These are phyloP conservation scores for Royoungia palumana DNA, from an alignment of 768 basidiomycete species.

Conservation along the genomic window DNA sequence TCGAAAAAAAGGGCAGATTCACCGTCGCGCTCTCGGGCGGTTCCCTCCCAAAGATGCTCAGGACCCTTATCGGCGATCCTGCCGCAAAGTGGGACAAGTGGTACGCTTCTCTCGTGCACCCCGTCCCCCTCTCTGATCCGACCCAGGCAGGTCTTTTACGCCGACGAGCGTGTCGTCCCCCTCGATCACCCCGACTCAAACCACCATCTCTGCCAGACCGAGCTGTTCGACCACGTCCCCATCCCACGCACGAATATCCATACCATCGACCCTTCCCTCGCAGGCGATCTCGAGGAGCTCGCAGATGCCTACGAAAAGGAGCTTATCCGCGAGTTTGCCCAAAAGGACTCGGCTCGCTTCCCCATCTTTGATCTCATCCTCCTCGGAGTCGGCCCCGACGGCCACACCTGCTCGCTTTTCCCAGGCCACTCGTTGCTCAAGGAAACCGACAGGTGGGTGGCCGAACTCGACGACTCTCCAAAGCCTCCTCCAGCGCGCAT, in stretches of 20 bases:
- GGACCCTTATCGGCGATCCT: conserved; percentile 58
- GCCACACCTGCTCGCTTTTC: conserved; percentile 98
- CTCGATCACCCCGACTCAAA: conserved; percentile 93
- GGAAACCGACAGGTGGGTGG: conserved; percentile 95
- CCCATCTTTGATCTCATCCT: conserved; percentile 97
- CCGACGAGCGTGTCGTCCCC: conserved; percentile 93
- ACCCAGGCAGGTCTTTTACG: conserved; percentile 93
- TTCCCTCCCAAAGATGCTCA: conserved; percentile 80
- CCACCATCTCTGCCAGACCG: conserved; percentile 67
- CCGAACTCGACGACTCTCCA: conserved; percentile 87
- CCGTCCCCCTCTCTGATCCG: not conserved
- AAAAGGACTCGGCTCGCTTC: conserved; percentile 91
- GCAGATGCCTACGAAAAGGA: conserved; percentile 76
- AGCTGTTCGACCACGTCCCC: conserved; percentile 79
- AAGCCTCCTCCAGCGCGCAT: conserved; percentile 89
- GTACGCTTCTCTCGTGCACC: conserved; percentile 42
- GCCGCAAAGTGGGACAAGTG: conserved; percentile 92
- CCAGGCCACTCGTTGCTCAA: conserved; percentile 81
- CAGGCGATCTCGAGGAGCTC: conserved; percentile 77
- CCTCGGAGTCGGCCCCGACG: conserved; percentile 94
- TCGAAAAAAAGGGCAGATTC: conserved; percentile 87
- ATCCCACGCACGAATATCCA: conserved; percentile 79
- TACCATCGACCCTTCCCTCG: conserved; percentile 64
- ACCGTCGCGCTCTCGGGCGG: conserved; percentile 94
- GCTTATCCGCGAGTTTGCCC: conserved; percentile 89